These are phyloP conservation scores for Candida schatavii DNA, from an alignment of 805 yeast species.

Conservation along the genomic window DNA sequence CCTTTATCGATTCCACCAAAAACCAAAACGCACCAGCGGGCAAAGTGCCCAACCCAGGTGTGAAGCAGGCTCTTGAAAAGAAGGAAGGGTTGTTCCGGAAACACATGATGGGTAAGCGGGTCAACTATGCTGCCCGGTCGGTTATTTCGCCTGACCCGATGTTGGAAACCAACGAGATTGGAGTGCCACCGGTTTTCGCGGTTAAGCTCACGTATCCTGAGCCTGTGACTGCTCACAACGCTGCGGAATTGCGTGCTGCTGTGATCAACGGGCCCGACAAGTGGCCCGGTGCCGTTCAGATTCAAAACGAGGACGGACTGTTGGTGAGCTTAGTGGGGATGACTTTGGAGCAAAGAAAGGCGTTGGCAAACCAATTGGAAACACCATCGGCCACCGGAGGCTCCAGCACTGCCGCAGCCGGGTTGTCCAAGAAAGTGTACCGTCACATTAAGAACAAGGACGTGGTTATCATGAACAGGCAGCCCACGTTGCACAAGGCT, in stretches of 20 bases:
- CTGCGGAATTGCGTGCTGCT: conserved; percentile 86
- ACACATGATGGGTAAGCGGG: conserved; percentile 99
- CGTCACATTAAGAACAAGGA: conserved; percentile 95
- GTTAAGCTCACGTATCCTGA: conserved; percentile 94
- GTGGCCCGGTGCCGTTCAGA: conserved; percentile 98
- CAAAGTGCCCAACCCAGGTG: conserved; percentile 84
- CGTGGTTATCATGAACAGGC: conserved; percentile 97
- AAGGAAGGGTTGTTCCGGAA: conserved; percentile 98
- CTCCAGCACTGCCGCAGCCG: conserved; percentile 40
- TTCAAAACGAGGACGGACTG: conserved; percentile 93
- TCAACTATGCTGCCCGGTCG: conserved; percentile 97
- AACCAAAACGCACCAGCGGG: conserved; percentile 70
- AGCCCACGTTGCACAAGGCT: conserved; percentile 97
- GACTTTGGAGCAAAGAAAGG: conserved; percentile 91
- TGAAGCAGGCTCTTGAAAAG: conserved; percentile 96
- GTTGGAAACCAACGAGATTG: conserved; percentile 95
- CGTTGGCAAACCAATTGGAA: conserved; percentile 88
- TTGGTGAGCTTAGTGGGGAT: conserved; percentile 79
- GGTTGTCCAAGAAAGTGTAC: conserved; percentile 88
- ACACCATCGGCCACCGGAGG: conserved; percentile 75
- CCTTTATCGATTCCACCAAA: conserved; percentile 88
- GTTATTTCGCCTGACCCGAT: conserved; percentile 99
- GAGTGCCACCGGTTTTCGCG: conserved; percentile 98
- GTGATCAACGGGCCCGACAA: conserved; percentile 95
- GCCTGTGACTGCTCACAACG: conserved; percentile 92